Evolutionary conservation across 202 grass and related monocot genomes (phyloP), one percentile per base, ranked within the genome.

Genomic region (Digitaria exilis): DNA sequence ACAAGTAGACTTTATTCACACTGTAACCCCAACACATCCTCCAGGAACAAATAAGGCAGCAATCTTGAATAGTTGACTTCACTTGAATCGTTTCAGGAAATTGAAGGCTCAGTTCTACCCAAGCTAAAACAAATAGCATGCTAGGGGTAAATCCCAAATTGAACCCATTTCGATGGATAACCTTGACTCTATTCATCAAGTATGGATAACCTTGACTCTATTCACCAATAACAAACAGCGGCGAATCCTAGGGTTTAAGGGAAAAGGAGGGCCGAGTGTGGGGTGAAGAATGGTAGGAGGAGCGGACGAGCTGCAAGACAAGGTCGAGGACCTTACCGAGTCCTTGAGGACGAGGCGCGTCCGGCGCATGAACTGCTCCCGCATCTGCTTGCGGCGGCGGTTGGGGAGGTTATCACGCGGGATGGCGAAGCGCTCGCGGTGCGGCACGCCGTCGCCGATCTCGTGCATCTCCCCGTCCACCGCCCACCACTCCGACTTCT

Each of bases 391-490:
- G 65, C 96, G 92, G 71, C 89, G 93, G 50, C 88, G 90, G 83
- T 90, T 98, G 24, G 96, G 96, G 73, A 98, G 89, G 83, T 98
- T 98, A 70, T 98, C 96, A 39, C 92, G 88, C 34, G 96, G 93
- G 78, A 98, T 92, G 71, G 85, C 85, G 66, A 98, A 98, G 54
- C 93, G 90, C 85, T 98, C 96, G 70, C 96, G 87, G 54, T 89
- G 89, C 62, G 96, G 93, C 28, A 98, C 87, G 59, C 89, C 89
- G 39, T 95, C 93, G 39, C 93, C 96, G 34, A 98, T 84, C 90
- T 98, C 96, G 82, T 98, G 93, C 91, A 98, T 88, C 93, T 98
- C 96, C 14, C 96, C 93, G 82, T 98, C 93, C 76, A 96, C 87
- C 62, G 78, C 80, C 96, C 96, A 98, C 96, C 96, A 98, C 66